Evolutionary conservation across 805 yeast genomes (phyloP), one percentile per base, ranked within the genome.

Genomic region (Wickerhamiella lipophila): DNA sequence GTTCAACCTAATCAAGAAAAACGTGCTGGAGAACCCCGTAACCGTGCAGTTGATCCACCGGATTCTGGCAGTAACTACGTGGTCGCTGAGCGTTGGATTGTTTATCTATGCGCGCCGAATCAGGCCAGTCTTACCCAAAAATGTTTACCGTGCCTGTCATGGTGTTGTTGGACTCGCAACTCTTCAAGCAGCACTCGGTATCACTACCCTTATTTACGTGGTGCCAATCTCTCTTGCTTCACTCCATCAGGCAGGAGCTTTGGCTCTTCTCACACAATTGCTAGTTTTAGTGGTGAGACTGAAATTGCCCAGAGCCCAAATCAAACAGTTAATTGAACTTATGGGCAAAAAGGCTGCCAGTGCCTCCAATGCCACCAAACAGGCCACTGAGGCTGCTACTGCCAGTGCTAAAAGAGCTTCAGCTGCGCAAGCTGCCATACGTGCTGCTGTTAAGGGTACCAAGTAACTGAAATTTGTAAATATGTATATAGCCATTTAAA

Each of bases 191-290:
- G 68, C 83, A 0, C 70, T 92, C 40, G 99, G 99, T 48, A 85
- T 92, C 47, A 68, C 78, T 26, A 92, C 98, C 0, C 71, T 92
- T 56, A 64, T 88, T 19, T 88, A 84, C 63, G 71, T 88, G 49
- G 97, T 92, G 19, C 99, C 99, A 25, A 79, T 83, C 21, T 84
- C 95, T 26, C 67, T 89, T 42, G 99, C 96, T 1, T 94, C 96
- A 3, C 77, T 87, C 5, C 99, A 92, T 63, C 99, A 92, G 70
- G 96, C 95, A 7, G 97, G 97, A 56, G 95, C 96, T 1, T 68
- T 92, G 57, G 94, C 94, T 0, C 70, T 92, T 44, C 70, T 92
- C 57, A 88, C 98, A 0, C 72, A 83, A 13, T 75, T 86, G n/a
- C 69, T 89, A 51, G 70, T 81, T 9, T 67, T 79, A 49, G 74